Percentiles rank a stretch among this genome's conserved stretches.
Conservation (phyloP, 768 basidiomycete species). For the Boletus reticulatus region DNA sequence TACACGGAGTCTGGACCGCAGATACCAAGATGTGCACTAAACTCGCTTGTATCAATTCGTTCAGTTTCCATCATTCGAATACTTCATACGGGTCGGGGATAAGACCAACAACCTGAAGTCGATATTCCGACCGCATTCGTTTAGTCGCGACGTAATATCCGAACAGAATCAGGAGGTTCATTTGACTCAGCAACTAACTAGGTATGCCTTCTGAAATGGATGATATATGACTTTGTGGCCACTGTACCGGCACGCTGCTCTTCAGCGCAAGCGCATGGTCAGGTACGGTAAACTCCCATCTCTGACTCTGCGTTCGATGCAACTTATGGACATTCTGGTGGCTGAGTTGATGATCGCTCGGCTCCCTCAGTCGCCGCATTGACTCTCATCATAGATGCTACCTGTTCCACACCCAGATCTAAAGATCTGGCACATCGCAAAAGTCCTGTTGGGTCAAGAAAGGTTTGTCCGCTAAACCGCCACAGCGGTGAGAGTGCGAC, state of each 20-base stretch:
- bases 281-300: not conserved
- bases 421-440: not conserved
- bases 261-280: not conserved
- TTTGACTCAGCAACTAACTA: no score
- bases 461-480: not conserved
- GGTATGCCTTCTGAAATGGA: no score
- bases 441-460: not conserved
- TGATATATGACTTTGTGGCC: no score
- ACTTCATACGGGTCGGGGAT: slow-evolving; percentile 4
- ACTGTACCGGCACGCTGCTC: not conserved
- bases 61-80: not conserved
- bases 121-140: not conserved
- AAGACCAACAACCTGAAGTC: not conserved
- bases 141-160: not conserved
- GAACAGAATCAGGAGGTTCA: not conserved
- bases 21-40: slow-evolving; percentile 11
- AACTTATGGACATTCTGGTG: not conserved
- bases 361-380: not conserved
- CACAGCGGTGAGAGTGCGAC: not conserved
- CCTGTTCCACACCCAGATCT: not conserved
- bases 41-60: not conserved
- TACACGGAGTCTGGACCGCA: not conserved
- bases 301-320: no score
- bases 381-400: not conserved
- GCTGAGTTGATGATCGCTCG: not conserved